Evolutionary conservation across 306 rosid genomes (phyloP).

Genomic region (Inga laurina): DNA sequence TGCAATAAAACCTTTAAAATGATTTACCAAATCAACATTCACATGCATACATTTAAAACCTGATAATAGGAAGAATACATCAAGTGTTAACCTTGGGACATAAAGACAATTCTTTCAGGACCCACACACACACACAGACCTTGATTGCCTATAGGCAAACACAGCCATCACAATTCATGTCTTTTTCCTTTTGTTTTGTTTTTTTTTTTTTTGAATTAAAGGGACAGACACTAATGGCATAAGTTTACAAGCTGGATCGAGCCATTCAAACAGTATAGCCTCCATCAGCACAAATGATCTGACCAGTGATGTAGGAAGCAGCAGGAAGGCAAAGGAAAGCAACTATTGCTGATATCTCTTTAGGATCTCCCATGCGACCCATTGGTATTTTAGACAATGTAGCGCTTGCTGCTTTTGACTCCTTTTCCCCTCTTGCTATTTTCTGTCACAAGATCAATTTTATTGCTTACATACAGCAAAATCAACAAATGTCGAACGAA

Average conservation of each 20-base stretch:
- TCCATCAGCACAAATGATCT: conserved; percentile 52
- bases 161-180: too few relatives aligned
- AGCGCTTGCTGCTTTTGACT: background rate
- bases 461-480: background rate
- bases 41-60: background rate
- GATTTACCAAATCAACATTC: background rate
- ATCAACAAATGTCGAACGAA: background rate
- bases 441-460: conserved; percentile 6
- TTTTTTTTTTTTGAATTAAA: too few relatives aligned
- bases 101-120: background rate
- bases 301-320: conserved; percentile 65
- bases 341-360: conserved; percentile 57
- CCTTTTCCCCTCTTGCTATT: background rate
- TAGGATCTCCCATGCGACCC: conserved; percentile 41
- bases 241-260: too few relatives aligned
- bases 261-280: conserved; percentile 44
- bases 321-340: conserved; percentile 68
- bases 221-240: too few relatives aligned
- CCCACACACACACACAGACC: too few relatives aligned
- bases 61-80: too few relatives aligned
- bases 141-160: background rate
- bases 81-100: background rate
- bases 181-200: background rate
- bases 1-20: background rate
- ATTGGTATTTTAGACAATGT: conserved; percentile 27